Evolutionary conservation across 2,329 filamentous ascomycete genomes (phyloP), one percentile per base, ranked within the genome.

Genomic region (Magnaporthales sp.): DNA sequence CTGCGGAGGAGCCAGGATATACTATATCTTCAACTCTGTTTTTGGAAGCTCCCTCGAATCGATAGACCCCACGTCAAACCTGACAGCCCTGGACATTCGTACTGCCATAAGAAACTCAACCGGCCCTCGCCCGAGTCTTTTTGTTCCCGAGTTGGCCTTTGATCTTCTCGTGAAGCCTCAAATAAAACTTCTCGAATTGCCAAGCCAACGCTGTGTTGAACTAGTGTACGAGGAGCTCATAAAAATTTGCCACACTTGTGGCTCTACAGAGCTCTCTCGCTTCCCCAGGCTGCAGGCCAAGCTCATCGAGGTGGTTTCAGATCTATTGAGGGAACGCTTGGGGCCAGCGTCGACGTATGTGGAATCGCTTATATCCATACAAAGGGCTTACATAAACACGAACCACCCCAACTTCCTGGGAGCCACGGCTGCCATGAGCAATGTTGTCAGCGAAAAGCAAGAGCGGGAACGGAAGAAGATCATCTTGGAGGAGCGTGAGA

Each of bases 361-460:
- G 60, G 95, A 97, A 77, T 98, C 94, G 56, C 84, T 99, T 69
- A 99, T 99, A 71, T 91, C 95, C 29, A 99, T 99, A 68, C 95
- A 99, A 79, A 87, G 95, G 71, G 95, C 95, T 24, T 99, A 99
- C 79, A 98, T 99, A 80, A 99, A 99, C 81, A 99, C 95, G 58
- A 99, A 99, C 75, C 95, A 99, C 76, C 95, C 95, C 63, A 99
- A 99, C 78, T 99, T 99, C 81, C 86, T 98, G 19, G 95, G 95
- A 61, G 95, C 95, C 19, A 94, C 95, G 26, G 94, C 93, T 46
- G 95, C 95, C 69, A 99, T 99, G 95, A 94, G 92, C 71, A 93
- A 95, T 63, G 94, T 99, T 62, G 96, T 99, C 68, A 91, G 88
- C 74, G 94, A 91, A 75, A 97, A 95, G 79, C 93, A 98, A 76